Base-by-base conservation (phyloP, 2,329 filamentous ascomycete genomes). In the Sclerotiophoma versabilis region DNA sequence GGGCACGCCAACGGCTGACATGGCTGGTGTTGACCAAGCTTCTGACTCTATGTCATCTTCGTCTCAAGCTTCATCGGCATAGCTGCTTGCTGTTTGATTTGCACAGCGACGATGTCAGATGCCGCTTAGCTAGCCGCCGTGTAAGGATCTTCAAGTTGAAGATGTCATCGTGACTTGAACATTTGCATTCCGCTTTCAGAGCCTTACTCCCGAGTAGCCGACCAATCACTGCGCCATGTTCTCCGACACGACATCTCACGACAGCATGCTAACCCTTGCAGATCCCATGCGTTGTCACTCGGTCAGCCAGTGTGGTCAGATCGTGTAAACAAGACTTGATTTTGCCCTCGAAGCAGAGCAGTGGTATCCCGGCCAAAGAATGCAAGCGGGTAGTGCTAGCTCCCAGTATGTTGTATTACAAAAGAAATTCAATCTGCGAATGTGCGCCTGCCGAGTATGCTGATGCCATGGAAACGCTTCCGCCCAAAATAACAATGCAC, bases 311-410 rank as follows among this genome's bases (percentile, higher is more conserved):
- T 44, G 29, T 29, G 19, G 12, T 19, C 32, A 14, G 17, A 33
- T 26, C 10, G 32, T 19, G 27, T 48, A 50, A 49, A 50, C 41
- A 53, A 29, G 48, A 44, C 17, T 37, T 38, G 37, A 52, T 36
- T 48, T 23, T n/a, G 30, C 57, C 41, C 54, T 49, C 32, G 25
- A 49, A 20, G 36, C 30, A 23, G 33, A 42, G 54, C 42, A 23
- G 25, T 62, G 57, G 54, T 53, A 57, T 60, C 60, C 53, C 36
- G 46, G 49, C 53, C 50, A 51, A 63, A 29, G 39, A 46, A 57
- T 56, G 22, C 27, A 53, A 54, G 26, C 34, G 22, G 37, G 43
- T 29, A 47, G 43, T 47, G 37, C 43, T 42, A 42, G 38, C 51
- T 43, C 51, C 44, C 38, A 43, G 30, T 45, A 48, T 43, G 33